Evolutionary conservation across 352 stramenopile species (phyloP), one percentile per base, ranked within the genome.

Genomic region (Phytophthora uliginosa): DNA sequence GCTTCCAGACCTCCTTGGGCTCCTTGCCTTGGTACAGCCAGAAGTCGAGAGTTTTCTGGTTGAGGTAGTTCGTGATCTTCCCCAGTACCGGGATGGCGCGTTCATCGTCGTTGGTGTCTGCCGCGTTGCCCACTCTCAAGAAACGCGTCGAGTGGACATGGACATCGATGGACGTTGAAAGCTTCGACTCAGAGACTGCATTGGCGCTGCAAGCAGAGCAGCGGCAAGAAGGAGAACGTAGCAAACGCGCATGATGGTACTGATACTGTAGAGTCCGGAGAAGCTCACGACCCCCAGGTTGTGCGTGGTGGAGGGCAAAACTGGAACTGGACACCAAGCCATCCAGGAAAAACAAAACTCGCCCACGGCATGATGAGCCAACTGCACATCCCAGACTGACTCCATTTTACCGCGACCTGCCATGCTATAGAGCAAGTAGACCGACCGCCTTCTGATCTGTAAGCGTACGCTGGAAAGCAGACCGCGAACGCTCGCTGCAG

Each of bases 21-120:
- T 42, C 12, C 31, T 34, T 63, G 28, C 47, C 20, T 31, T 24
- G 45, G 5, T 9, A 28, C 2, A 71, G 34, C 45, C 47, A 71
- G 22, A 54, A 60, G 6, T 64, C 20, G 8, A 71, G 63, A 7
- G 33, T 71, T 47, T 65, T 60, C 47, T 48, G 15, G 22, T 65
- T 71, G 18, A 71, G 28, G 24, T 59, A 65, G 15, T 58, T 34
- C 9, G 55, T 71, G 34, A 71, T 10, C 7, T 59, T 59, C 7
- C 53, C 38, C 17, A 71, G 18, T 7, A 50, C n/a, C 5, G 63
- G 50, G n/a, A 57, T 28, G 3, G 22, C 13, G 20, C 26, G n/a
- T 7, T 31, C 34, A 33, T 56, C 50, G 12, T 56, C 24, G 15
- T 20, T n/a, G 20, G 24, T 34, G 9, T 34, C 13, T 7, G 7